A percentile compares a stretch with the other conserved stretches of the same genome.
phyloP scores from a whole-genome alignment of 345 rosid species.

The Angophora floribunda region DNA sequence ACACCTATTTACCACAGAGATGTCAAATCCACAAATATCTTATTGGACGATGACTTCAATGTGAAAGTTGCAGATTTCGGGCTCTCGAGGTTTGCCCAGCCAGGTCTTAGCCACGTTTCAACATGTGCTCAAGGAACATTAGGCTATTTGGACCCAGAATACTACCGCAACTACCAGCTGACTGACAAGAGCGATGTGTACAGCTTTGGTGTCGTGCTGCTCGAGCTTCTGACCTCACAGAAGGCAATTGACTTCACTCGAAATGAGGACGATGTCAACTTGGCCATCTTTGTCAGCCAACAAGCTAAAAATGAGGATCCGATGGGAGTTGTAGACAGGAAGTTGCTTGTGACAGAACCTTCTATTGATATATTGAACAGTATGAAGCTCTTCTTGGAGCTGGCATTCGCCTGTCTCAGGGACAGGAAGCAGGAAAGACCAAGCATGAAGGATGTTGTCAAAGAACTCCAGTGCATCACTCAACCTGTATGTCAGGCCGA shows the following conservation, averaged over 20 bases:
- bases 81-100: constrained; percentile 45
- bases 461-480: constrained; percentile 29
- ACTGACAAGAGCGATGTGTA: constrained; percentile 57
- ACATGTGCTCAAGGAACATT: constrained; percentile 63
- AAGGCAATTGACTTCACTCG: constrained; percentile 46
- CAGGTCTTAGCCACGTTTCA: constrained; percentile 54
- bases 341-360: constrained; percentile 15
- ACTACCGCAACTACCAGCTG: constrained; percentile 48
- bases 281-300: constrained; percentile 33
- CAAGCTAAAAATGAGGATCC: constrained; percentile 14
- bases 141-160: constrained; percentile 59
- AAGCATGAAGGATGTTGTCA: constrained; percentile 43
- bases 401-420: constrained; percentile 33
- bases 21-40: constrained; percentile 54
- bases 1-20: constrained; percentile 55
- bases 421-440: constrained; percentile 44
- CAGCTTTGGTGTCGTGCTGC: constrained; percentile 48
- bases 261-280: constrained; percentile 34
- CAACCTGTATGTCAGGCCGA: background rate
- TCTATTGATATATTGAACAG: constrained; percentile 8
- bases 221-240: constrained; percentile 45
- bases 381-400: constrained; percentile 21
- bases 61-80: constrained; percentile 56
- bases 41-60: constrained; percentile 29
- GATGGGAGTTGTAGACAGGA: constrained; percentile 32